Conservation (phyloP, 495 filamentous ascomycete species). For the Xylaria cubensis region DNA sequence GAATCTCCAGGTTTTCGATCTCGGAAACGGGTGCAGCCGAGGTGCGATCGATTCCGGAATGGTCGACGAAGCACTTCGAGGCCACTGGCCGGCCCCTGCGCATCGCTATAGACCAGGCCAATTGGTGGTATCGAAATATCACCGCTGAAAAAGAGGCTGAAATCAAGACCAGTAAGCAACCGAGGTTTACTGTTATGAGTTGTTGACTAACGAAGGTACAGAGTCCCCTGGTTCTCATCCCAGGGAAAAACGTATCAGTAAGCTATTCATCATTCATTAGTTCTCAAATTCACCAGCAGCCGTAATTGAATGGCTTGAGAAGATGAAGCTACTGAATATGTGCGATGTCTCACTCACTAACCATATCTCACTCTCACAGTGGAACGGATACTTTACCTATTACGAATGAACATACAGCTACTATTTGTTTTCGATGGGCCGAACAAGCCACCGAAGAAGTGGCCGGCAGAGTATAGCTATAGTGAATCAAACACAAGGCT, state of each 20-base stretch:
- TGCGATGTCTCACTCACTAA: background rate
- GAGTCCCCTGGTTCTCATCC: slow-evolving; percentile 32
- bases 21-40: slow-evolving; percentile 28
- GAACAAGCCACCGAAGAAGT: slow-evolving; percentile 28
- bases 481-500: slow-evolving; percentile 31
- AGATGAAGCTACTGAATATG: background rate
- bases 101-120: slow-evolving; percentile 33
- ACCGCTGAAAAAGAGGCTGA: slow-evolving; percentile 27
- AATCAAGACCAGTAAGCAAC: slow-evolving; percentile 28
- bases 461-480: slow-evolving; percentile 28
- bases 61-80: slow-evolving; percentile 33
- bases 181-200: background rate
- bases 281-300: background rate
- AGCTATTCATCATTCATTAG: background rate
- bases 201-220: slow-evolving; percentile 12
- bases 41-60: slow-evolving; percentile 30
- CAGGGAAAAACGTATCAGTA: slow-evolving; percentile 30
- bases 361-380: slow-evolving; percentile 18
- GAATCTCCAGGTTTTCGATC: slow-evolving; percentile 29
- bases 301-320: background rate
- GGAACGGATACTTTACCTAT: slow-evolving; percentile 31
- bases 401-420: slow-evolving; percentile 39
- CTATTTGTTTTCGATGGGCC: slow-evolving; percentile 42
- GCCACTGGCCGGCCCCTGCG: slow-evolving; percentile 29
- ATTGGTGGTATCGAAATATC: slow-evolving; percentile 36